Percentiles rank a stretch among this genome's conserved stretches.
phyloP scores from a whole-genome alignment of 2,329 filamentous ascomycete species.

The Cladophialophora immunda region DNA sequence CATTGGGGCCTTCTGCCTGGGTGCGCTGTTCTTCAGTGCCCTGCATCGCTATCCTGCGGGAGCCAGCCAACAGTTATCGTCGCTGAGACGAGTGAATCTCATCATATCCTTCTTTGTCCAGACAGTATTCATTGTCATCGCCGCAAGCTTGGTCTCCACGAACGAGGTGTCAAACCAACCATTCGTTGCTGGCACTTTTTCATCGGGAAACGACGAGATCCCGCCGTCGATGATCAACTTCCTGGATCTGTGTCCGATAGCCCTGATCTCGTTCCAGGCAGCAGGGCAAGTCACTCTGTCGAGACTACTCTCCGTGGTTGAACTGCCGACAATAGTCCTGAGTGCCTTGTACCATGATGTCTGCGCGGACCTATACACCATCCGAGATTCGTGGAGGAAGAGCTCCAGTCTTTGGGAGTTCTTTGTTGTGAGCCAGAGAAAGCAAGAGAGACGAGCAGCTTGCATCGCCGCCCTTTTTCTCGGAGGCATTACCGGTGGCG shows the following conservation, averaged over 20 bases:
- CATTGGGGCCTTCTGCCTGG: constrained; percentile 49
- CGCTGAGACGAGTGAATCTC: constrained; percentile 49
- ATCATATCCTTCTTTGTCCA: constrained; percentile 52
- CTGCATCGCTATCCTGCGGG: constrained; percentile 46
- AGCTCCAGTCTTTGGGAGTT: constrained; percentile 51
- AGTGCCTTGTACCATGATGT: constrained; percentile 58
- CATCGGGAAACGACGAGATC: constrained; percentile 34
- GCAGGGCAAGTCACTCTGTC: constrained; percentile 54
- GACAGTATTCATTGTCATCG: constrained; percentile 46
- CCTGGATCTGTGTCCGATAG: constrained; percentile 48
- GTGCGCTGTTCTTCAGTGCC: constrained; percentile 52
- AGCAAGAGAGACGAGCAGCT: constrained; percentile 44
- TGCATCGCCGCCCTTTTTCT: constrained; percentile 50
- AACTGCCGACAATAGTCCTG: constrained; percentile 57
- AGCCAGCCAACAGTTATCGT: constrained; percentile 43
- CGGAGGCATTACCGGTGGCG: constrained; percentile 54
- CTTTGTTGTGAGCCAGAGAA: constrained; percentile 29
- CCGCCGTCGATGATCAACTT: constrained; percentile 33
- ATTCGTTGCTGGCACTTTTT: constrained; percentile 38
- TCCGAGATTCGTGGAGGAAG: constrained; percentile 45
- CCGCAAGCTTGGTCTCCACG: constrained; percentile 48
- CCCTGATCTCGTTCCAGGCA: constrained; percentile 52
- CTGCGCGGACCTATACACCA: constrained; percentile 50
- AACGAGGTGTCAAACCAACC: constrained; percentile 45
- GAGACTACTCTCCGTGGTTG: constrained; percentile 52